Base-by-base conservation (phyloP, 1,284 basidiomycete genomes). In the Afroboletus lepidellus region DNA sequence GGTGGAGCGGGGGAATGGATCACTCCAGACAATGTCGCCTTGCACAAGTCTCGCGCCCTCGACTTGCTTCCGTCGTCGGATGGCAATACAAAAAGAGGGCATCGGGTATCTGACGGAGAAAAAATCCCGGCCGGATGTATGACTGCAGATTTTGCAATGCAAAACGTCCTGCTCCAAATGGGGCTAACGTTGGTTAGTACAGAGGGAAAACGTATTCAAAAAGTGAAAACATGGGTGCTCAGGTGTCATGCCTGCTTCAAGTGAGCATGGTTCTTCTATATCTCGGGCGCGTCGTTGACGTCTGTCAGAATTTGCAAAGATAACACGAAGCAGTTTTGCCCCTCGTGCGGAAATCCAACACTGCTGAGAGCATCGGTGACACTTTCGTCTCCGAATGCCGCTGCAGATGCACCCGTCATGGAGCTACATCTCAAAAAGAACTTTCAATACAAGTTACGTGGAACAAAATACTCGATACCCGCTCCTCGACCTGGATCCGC, bases 201-300 rank as follows among this genome's bases (percentile, higher is more conserved):
- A 18, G 93, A 95, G 60, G 97, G 97, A 8, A 92, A 89, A 73
- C 81, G 85, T 60, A 96, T 99, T 56, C 82, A 89, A 59, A 89
- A 85, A 60, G 88, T 99, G 29, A 94, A 96, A 74, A 98, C 87
- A 57, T 99, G 94, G 92, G 93, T 98, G 1, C 74, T 99, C 58
- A 77, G 97, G 53, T 99, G 97, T 72, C 97, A 99, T 74, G 97
- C 94, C 16, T 99, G 97, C 74, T 98, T 95, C 83, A 98, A 98
- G 94, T 98, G 65, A 72, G 92, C 78, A n/a, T 27, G 11, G 1
- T 20, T 51, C 41, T 12, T 47, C 41, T 42, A 25, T 15, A 29
- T 48, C 41, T 34, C 5, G 16, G 46, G 48, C 41, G 25, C 15
- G 3, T 5, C 3, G 21, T 48, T 54, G 37, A 61, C 47, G 39